Base-by-base conservation (phyloP, 768 basidiomycete genomes). In the Collybia mongolica region DNA sequence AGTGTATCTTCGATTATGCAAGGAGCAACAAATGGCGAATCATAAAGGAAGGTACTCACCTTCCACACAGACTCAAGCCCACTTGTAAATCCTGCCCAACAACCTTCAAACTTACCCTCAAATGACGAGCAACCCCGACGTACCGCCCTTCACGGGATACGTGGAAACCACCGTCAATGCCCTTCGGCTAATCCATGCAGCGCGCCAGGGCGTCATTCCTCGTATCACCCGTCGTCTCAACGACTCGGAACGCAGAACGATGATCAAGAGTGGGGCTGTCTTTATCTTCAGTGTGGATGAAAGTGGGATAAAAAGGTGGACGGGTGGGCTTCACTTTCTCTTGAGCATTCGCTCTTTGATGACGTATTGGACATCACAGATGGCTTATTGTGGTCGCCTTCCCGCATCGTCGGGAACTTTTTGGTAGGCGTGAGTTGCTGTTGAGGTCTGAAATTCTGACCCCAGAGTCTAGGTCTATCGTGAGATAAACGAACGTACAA, bases 271-370 rank as follows among this genome's bases (percentile, higher is more conserved):
- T 29, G 80, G 80, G 8, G 88, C 90, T 42, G 83, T 93, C 14
- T 94, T 92, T 63, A 84, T 94, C 44, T 94, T 92, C 70, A 88
- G 88, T 62, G 90, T 92, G 60, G 85, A 90, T 59, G 89, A 91
- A 63, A 90, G 88, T 62, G 88, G 88, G 11, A 93, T 94, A 68
- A 91, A 89, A 65, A 76, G 90, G 14, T 91, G 90, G 87, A 94
- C 91, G 28, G 91, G 85, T 69, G 54, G 48, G 66, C 56, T 59
- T 37, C 49, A 36, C 39, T 39, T 46, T 26, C 43, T 54, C 39
- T 26, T 44, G 37, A 54, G 44, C 40, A 46, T 48, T 51, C 24
- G 56, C 55, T 53, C 52, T 57, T 53, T 38, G 51, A 53, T 55
- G 39, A 32, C 32, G 32, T 32, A 9, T 32, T 32, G 48, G 15